Evolutionary conservation across 768 basidiomycete genomes (phyloP).

Genomic region (Lentinus brumalis): DNA sequence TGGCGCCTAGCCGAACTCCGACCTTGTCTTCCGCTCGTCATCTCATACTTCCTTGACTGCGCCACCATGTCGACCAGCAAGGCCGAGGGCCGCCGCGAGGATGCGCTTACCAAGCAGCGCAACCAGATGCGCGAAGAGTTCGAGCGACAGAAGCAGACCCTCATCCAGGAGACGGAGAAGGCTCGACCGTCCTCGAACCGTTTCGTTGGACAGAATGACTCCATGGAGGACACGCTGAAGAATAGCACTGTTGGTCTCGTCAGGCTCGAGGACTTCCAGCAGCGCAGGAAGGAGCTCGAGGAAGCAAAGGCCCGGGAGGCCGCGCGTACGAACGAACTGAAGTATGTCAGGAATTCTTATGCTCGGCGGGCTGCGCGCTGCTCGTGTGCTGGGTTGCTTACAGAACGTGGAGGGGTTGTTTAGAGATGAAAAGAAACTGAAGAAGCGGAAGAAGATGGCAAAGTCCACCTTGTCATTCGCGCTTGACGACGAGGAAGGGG

Average conservation of each 20-base stretch:
- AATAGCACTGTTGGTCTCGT: conserved; percentile 91
- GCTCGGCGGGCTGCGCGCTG: conserved; percentile 22
- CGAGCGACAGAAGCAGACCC: conserved; percentile 76
- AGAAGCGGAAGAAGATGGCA: conserved; percentile 90
- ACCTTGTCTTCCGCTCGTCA: conserved; percentile 13
- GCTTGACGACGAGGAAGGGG: conserved; percentile 77
- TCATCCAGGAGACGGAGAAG: conserved; percentile 91
- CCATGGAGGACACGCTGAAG: conserved; percentile 92
- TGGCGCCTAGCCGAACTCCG: conserved; percentile 26
- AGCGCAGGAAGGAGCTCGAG: conserved; percentile 83
- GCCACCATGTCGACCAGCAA: conserved; percentile 70
- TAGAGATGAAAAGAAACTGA: conserved; percentile 86
- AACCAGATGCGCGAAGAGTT: conserved; percentile 78
- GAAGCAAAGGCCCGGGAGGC: conserved; percentile 91
- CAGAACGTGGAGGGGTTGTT: conserved; percentile 78
- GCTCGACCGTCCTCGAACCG: conserved; percentile 83
- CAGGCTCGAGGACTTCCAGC: conserved; percentile 89
- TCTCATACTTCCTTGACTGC: conserved; percentile 12
- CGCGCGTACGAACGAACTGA: conserved; percentile 78
- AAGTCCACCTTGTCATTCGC: conserved; percentile 93
- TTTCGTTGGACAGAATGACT: conserved; percentile 93
- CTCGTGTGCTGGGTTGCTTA: conserved; percentile 39
- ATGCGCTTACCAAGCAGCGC: conserved; percentile 83
- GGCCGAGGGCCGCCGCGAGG: conserved; percentile 83
- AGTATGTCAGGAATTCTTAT: conserved; percentile 61